Evolutionary conservation across 176 grass and related monocot genomes (phyloP).

Genomic region (Saccharum spontaneum): DNA sequence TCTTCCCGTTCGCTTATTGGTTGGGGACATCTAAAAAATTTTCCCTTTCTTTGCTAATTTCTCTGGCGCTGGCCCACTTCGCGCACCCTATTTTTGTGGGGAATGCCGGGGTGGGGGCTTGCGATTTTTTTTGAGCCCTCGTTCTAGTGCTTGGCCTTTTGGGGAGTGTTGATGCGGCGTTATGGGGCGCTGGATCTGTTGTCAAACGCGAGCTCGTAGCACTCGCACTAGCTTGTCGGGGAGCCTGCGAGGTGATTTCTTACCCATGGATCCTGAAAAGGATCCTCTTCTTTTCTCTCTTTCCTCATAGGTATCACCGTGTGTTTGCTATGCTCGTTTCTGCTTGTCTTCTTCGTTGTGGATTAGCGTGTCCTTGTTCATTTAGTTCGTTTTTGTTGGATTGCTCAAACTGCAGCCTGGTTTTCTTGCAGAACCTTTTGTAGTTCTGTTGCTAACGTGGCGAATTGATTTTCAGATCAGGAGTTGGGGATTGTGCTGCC

Average conservation of each 20-base stretch:
- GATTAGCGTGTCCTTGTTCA: neutral
- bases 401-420: neutral
- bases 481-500: neutral
- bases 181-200: conserved; percentile 49
- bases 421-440: neutral
- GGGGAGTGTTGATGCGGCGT: conserved; percentile 36
- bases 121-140: conserved; percentile 35
- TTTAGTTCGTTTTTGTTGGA: neutral
- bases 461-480: conserved; percentile 27
- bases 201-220: neutral
- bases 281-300: too few species aligned
- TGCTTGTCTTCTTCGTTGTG: neutral
- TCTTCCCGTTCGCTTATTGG: neutral
- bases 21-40: conserved; percentile 35
- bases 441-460: conserved; percentile 11
- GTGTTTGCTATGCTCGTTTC: neutral
- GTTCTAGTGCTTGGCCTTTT: conserved; percentile 26
- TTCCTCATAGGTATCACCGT: neutral
- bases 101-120: conserved; percentile 36
- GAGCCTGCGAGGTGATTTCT: conserved; percentile 36
- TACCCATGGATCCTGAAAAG: neutral
- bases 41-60: conserved; percentile 38
- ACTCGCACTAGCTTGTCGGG: neutral
- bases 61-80: conserved; percentile 41
- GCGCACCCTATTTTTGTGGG: conserved; percentile 37